Conservation (phyloP, 2,329 filamentous ascomycete genomes). For the Cladosporium sphaerospermum region DNA sequence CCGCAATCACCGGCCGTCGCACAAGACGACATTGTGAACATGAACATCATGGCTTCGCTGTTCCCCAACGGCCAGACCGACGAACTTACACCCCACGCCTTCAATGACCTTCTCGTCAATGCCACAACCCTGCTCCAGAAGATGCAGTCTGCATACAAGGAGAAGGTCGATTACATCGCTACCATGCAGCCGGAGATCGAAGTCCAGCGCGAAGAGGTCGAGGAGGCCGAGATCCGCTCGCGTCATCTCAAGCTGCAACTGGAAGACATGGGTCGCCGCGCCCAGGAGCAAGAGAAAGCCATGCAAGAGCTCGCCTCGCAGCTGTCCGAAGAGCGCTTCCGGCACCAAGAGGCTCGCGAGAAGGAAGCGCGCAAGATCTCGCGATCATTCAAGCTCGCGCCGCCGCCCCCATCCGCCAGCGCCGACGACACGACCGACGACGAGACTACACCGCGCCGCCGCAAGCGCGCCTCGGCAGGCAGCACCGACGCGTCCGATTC, state of each 20-base stretch:
- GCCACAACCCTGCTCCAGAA: conserved; percentile 50
- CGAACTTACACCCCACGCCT: conserved; percentile 46
- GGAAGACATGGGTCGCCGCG: conserved; percentile 52
- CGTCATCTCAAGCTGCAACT: conserved; percentile 55
- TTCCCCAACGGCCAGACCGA: conserved; percentile 47
- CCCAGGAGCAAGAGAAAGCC: conserved; percentile 50
- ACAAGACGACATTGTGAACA: conserved; percentile 47
- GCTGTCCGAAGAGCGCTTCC: conserved; percentile 36
- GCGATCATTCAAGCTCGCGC: conserved; percentile 19
- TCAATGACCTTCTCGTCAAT: conserved; percentile 51
- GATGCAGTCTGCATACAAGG: conserved; percentile 52
- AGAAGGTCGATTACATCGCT: conserved; percentile 44
- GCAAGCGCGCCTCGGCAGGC: conserved; percentile 24
- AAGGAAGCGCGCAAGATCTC: conserved; percentile 33
- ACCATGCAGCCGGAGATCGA: conserved; percentile 50
- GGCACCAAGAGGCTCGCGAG: conserved; percentile 26
- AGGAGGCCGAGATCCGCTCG: conserved; percentile 53
- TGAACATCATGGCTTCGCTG: conserved; percentile 49
- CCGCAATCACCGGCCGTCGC: conserved; percentile 11
- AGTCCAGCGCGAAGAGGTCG: conserved; percentile 54
- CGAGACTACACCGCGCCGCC: conserved; percentile 10
- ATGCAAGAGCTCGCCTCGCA: conserved; percentile 48
- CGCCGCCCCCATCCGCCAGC: conserved; percentile 15
- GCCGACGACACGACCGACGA: conserved; percentile 17
- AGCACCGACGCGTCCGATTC: conserved; percentile 46